These are phyloP conservation scores for Oryza longistaminata DNA, from an alignment of 176 grass and related monocot species.

Conservation along the genomic window DNA sequence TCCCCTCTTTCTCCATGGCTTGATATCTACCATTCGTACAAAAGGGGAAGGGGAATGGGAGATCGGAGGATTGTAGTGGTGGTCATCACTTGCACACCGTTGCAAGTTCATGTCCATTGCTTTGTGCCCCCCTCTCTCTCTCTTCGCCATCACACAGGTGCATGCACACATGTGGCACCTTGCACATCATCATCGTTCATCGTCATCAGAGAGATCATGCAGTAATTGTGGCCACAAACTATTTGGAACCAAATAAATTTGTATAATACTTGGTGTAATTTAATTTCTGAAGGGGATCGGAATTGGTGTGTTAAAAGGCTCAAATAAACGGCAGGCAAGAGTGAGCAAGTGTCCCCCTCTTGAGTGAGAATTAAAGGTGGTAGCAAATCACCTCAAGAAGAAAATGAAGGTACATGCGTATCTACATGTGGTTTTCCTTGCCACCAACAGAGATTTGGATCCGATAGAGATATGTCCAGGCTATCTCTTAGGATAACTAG, in stretches of 20 bases:
- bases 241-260: neutral
- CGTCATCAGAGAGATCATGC: neutral
- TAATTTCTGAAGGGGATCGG: neutral
- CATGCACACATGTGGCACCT: neutral
- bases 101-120: neutral
- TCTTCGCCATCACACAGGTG: neutral
- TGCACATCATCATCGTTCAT: neutral
- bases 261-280: neutral
- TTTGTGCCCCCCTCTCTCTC: neutral
- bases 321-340: neutral
- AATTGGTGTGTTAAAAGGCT: neutral
- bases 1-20: constrained; percentile 3
- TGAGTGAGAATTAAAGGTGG: neutral
- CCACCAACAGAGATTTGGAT: constrained; percentile 8
- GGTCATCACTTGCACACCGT: neutral
- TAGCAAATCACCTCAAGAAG: neutral
- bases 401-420: neutral
- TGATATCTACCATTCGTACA: constrained; percentile 16
- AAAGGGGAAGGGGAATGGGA: neutral
- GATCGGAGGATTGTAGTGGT: neutral
- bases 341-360: neutral
- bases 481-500: neutral
- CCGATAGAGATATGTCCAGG: neutral
- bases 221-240: neutral
- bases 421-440: constrained; percentile 20